Conservation (phyloP, 2,329 filamentous ascomycete species). For the Zalaria sp. region DNA sequence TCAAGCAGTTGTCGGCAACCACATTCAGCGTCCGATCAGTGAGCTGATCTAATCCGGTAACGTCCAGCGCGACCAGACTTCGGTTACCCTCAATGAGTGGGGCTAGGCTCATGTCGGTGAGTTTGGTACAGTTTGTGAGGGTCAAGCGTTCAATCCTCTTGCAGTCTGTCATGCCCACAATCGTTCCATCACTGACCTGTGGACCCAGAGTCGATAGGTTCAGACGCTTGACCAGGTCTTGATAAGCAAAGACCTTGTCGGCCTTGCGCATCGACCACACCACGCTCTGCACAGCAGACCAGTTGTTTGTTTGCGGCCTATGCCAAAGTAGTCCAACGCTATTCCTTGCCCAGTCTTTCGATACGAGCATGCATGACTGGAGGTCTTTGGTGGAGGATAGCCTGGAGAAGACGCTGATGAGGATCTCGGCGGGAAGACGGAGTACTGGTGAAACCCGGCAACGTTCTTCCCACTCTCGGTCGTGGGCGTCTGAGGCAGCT, state of each 20-base stretch:
- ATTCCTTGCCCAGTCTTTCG: constrained; percentile 82
- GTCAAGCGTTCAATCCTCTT: constrained; percentile 87
- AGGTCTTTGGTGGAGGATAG: constrained; percentile 60
- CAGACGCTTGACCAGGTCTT: constrained; percentile 78
- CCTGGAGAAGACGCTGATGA: constrained; percentile 84
- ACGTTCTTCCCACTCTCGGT: constrained; percentile 24
- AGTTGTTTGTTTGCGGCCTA: constrained; percentile 77
- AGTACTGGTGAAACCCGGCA: constrained; percentile 66
- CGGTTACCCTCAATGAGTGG: constrained; percentile 66
- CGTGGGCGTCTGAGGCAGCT: constrained; percentile 53
- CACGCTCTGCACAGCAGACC: constrained; percentile 67
- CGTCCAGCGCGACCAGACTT: constrained; percentile 76
- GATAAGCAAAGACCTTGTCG: constrained; percentile 76
- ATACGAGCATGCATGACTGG: constrained; percentile 84
- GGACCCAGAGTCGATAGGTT: constrained; percentile 71
- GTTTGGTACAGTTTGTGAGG: constrained; percentile 70
- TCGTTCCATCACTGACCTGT: constrained; percentile 76
- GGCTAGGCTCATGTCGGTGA: constrained; percentile 74
- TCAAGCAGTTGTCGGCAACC: constrained; percentile 67
- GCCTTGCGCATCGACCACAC: constrained; percentile 60
- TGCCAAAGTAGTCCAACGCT: constrained; percentile 92
- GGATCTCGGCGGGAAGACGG: constrained; percentile 80
- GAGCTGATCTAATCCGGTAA: constrained; percentile 67
- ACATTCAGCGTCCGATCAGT: constrained; percentile 67
- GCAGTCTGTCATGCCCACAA: constrained; percentile 68